These are phyloP conservation scores for Magnusiomyces suaveolens DNA, from an alignment of 1,139 yeast species.

Conservation along the genomic window DNA sequence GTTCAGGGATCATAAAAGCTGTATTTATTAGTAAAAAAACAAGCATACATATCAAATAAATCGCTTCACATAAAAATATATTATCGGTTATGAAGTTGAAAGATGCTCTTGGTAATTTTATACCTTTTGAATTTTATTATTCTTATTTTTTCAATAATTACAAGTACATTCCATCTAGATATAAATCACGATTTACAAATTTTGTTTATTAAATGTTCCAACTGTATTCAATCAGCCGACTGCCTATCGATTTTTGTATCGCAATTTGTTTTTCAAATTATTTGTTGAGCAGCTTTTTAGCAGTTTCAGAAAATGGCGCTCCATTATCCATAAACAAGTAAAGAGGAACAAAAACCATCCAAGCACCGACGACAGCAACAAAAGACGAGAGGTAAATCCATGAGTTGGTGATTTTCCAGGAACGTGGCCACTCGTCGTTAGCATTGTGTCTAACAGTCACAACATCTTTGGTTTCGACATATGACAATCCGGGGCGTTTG, in stretches of 20 bases:
- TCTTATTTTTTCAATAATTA: too few relatives aligned
- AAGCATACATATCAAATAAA: neutral
- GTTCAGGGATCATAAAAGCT: slow-evolving; percentile 22
- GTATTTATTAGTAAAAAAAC: slow-evolving; percentile 6
- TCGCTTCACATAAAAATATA: too few relatives aligned
- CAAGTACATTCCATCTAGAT: too few relatives aligned
- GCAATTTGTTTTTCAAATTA: neutral
- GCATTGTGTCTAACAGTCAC: slow-evolving; percentile 91
- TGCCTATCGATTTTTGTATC: neutral
- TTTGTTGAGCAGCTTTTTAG: neutral
- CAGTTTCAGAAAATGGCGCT: neutral
- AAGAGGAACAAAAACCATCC: slow-evolving; percentile 64
- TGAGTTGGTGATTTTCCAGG: slow-evolving; percentile 87
- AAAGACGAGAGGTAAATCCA: slow-evolving; percentile 83
- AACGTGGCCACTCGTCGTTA: slow-evolving; percentile 87
- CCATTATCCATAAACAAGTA: slow-evolving; percentile 40
- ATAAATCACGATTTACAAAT: too few relatives aligned
- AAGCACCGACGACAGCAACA: slow-evolving; percentile 56
- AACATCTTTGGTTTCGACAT: slow-evolving; percentile 52
- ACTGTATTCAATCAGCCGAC: neutral
- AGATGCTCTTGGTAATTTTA: too few relatives aligned
- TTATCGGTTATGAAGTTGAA: too few relatives aligned
- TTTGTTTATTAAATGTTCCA: neutral
- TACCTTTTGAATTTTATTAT: too few relatives aligned
- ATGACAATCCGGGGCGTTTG: slow-evolving; percentile 69